phyloP scores from a whole-genome alignment of 805 yeast genomes.

The Pichia paraexigua region DNA sequence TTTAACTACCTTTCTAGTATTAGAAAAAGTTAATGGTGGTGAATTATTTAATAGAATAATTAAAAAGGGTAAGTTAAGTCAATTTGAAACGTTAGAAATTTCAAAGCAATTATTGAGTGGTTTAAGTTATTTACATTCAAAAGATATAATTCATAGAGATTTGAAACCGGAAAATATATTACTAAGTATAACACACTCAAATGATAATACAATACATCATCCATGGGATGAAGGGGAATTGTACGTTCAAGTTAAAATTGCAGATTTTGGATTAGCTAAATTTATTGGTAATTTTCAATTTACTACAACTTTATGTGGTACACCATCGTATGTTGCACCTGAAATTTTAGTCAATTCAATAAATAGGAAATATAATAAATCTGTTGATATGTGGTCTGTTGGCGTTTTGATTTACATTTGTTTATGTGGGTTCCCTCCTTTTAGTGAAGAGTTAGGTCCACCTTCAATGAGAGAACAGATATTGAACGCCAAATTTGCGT shows the following conservation, averaged over 20 bases:
- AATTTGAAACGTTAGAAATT: slow-evolving; percentile 53
- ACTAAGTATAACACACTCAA: slow-evolving; percentile 37
- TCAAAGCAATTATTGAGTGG: slow-evolving; percentile 51
- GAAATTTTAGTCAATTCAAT: slow-evolving; percentile 53
- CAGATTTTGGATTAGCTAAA: slow-evolving; percentile 73
- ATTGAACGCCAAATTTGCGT: slow-evolving; percentile 56
- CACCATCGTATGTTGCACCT: slow-evolving; percentile 85
- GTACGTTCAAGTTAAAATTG: slow-evolving; percentile 62
- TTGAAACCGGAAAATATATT: slow-evolving; percentile 88
- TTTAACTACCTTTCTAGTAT: slow-evolving; percentile 50
- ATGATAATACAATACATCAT: slow-evolving; percentile 11
- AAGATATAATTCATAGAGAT: slow-evolving; percentile 90
- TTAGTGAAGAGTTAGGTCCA: slow-evolving; percentile 74
- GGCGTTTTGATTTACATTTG: slow-evolving; percentile 75
- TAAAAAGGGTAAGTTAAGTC: slow-evolving; percentile 50
- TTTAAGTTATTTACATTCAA: slow-evolving; percentile 78
- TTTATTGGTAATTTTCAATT: slow-evolving; percentile 65
- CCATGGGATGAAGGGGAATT: slow-evolving; percentile 57
- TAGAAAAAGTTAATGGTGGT: slow-evolving; percentile 69
- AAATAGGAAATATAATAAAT: slow-evolving; percentile 51
- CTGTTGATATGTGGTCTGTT: slow-evolving; percentile 76
- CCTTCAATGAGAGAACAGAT: slow-evolving; percentile 75
- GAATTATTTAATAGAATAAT: slow-evolving; percentile 69
- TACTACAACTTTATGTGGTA: slow-evolving; percentile 75
- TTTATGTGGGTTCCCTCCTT: slow-evolving; percentile 79